Conservation (phyloP, 257 asterid genomes). For the Solanum rostratum region DNA sequence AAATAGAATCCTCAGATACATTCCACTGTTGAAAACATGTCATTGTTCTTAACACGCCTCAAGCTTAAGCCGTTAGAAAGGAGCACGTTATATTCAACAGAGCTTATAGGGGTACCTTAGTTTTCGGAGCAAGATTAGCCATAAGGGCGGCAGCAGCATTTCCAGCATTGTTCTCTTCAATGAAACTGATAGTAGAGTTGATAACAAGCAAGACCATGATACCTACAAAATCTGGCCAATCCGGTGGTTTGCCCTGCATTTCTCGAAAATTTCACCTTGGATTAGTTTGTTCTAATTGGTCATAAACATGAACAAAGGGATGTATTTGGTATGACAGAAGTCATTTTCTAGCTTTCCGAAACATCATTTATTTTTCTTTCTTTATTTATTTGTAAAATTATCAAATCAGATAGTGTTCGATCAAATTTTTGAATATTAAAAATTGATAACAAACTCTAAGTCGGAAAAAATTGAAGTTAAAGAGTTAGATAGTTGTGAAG, state of each 20-base stretch:
- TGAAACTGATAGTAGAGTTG: too few relatives aligned
- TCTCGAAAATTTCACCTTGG: neutral
- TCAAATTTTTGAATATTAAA: too few relatives aligned
- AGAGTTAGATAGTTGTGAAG: too few relatives aligned
- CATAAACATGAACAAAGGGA: neutral
- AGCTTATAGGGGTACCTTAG: constrained; percentile 20
- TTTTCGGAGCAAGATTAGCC: constrained; percentile 70
- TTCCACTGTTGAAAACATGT: too few relatives aligned
- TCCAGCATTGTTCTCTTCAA: too few relatives aligned
- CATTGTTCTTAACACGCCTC: too few relatives aligned
- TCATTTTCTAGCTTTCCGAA: neutral
- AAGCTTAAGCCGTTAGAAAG: neutral
- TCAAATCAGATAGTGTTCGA: too few relatives aligned
- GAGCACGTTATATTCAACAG: neutral
- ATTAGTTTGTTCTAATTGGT: neutral
- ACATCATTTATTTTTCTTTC: too few relatives aligned
- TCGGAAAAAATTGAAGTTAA: too few relatives aligned
- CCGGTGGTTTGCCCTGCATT: constrained; percentile 55
- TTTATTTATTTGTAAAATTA: too few relatives aligned
- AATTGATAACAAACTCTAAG: too few relatives aligned
- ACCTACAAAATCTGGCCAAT: constrained; percentile 71
- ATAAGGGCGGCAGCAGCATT: neutral
- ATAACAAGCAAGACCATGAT: constrained; percentile 17
- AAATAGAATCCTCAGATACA: too few relatives aligned
- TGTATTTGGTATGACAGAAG: neutral